Percentiles rank a stretch among this genome's conserved stretches.
These are phyloP conservation scores for Colletotrichum cordylinicola DNA, from an alignment of 2,329 filamentous ascomycete genomes.

Conservation along the genomic window DNA sequence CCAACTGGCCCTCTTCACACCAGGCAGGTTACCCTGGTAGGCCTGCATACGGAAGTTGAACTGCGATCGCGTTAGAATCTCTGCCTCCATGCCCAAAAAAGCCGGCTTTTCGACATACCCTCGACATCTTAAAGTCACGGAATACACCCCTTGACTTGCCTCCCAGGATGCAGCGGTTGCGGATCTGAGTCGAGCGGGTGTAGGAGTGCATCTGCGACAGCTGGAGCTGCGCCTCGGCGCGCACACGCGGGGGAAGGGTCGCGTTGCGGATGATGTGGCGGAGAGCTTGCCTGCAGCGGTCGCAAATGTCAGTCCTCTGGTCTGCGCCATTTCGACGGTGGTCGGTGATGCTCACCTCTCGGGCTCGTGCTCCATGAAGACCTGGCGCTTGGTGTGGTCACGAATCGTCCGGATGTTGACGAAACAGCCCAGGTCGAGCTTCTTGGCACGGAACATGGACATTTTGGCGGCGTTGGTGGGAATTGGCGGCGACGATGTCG, in stretches of 20 bases:
- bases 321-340: neutral
- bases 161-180: conserved; percentile 90
- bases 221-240: conserved; percentile 92
- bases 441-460: conserved; percentile 89
- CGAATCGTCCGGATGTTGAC: conserved; percentile 87
- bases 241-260: conserved; percentile 78
- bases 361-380: conserved; percentile 84
- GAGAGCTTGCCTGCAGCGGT: conserved; percentile 77
- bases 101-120: conserved; percentile 66
- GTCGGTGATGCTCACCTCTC: conserved; percentile 68
- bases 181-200: conserved; percentile 90
- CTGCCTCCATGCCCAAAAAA: neutral
- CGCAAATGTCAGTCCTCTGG: neutral
- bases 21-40: conserved; percentile 82
- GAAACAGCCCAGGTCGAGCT: conserved; percentile 87
- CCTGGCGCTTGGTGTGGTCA: conserved; percentile 96
- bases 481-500: neutral
- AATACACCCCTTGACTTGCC: conserved; percentile 92
- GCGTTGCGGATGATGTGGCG: conserved; percentile 95
- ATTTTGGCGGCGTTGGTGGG: conserved; percentile 51
- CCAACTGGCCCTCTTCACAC: conserved; percentile 97
- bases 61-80: conserved; percentile 50
- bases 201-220: conserved; percentile 96
- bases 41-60: conserved; percentile 94
- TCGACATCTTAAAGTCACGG: conserved; percentile 87